Conservation (phyloP, 2,329 filamentous ascomycete genomes). For the Phialophora tarda region DNA sequence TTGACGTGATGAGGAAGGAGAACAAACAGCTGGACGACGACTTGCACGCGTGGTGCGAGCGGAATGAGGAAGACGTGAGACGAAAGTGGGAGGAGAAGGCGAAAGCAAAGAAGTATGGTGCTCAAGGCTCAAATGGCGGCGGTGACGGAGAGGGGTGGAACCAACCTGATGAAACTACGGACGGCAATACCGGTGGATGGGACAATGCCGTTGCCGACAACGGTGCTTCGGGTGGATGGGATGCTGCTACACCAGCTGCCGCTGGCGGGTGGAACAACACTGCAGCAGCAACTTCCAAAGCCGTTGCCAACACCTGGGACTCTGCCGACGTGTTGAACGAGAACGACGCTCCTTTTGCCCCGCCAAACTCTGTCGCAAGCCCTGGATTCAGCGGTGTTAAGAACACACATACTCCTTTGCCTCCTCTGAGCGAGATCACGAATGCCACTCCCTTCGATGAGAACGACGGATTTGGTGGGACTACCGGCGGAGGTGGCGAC, state of each 20-base stretch:
- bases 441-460: not conserved
- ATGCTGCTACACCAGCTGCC: not conserved
- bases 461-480: conserved; percentile 5
- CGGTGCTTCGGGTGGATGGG: not conserved
- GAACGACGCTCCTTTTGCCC: conserved; percentile 8
- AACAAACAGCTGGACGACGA: conserved; percentile 30
- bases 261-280: conserved; percentile 14
- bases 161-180: not conserved
- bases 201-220: conserved; percentile 1
- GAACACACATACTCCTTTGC: conserved; percentile 4
- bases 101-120: conserved; percentile 16
- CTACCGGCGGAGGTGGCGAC: conserved; percentile 16
- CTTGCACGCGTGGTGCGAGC: conserved; percentile 33
- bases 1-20: conserved; percentile 26
- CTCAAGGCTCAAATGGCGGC: not conserved
- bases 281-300: conserved; percentile 4
- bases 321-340: conserved; percentile 8
- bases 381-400: conserved; percentile 6
- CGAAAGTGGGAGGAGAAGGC: conserved; percentile 34
- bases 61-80: conserved; percentile 29
- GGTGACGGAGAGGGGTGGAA: conserved; percentile 8
- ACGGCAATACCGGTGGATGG: conserved; percentile 1
- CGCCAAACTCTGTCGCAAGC: conserved; percentile 12
- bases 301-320: conserved; percentile 10
- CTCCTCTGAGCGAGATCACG: conserved; percentile 15